A percentile compares a stretch with the other conserved stretches of the same genome.
phyloP scores from a whole-genome alignment of 331 rosid species.

The Dryas integrifolia region DNA sequence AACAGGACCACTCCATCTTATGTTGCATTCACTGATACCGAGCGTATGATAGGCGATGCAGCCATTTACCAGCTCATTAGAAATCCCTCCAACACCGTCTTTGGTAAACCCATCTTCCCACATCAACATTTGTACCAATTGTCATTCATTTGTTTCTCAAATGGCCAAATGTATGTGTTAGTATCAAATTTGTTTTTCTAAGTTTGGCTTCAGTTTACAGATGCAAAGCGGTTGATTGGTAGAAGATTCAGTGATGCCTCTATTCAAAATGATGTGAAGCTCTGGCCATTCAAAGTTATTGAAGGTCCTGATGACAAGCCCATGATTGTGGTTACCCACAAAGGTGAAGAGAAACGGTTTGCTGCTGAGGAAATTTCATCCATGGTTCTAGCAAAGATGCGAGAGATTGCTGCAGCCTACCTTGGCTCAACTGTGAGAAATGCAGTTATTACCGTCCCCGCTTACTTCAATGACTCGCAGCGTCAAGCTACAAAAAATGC shows the following conservation, averaged over 20 bases:
- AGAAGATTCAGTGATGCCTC: constrained; percentile 46
- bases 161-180: too few relatives aligned
- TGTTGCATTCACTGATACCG: constrained; percentile 54
- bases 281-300: constrained; percentile 59
- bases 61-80: constrained; percentile 52
- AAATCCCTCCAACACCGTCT: constrained; percentile 45
- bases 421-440: constrained; percentile 44
- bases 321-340: constrained; percentile 43
- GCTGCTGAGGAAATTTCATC: constrained; percentile 60
- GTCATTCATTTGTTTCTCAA: too few relatives aligned
- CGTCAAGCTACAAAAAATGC: constrained; percentile 60
- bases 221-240: constrained; percentile 60
- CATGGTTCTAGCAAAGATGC: constrained; percentile 56
- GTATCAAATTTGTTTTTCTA: too few relatives aligned
- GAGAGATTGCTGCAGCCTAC: constrained; percentile 60
- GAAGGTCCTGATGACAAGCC: constrained; percentile 52
- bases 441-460: constrained; percentile 51
- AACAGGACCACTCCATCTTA: constrained; percentile 60
- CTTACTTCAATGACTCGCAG: constrained; percentile 58
- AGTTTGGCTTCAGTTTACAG: constrained; percentile 26
- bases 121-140: too few relatives aligned
- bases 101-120: constrained; percentile 36
- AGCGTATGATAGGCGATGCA: constrained; percentile 48
- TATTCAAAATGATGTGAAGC: constrained; percentile 48
- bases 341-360: constrained; percentile 50